A percentile compares a stretch with the other conserved stretches of the same genome.
These are phyloP conservation scores for Acidiella bohemica DNA, from an alignment of 495 filamentous ascomycete species.

Conservation along the genomic window DNA sequence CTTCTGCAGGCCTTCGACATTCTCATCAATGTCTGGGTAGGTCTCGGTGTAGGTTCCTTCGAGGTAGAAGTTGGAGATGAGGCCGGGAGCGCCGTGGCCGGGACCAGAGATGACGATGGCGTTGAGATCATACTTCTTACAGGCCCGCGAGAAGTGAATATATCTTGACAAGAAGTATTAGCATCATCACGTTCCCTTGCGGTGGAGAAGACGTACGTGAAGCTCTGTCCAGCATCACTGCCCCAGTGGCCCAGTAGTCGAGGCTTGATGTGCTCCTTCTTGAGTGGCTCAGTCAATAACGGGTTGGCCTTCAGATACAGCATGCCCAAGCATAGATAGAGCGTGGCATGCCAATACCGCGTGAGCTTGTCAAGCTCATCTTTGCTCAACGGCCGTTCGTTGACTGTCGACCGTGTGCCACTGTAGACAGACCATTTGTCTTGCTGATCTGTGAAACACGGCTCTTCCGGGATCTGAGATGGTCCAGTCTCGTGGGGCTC, in stretches of 20 bases:
- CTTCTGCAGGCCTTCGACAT: slow-evolving; percentile 47
- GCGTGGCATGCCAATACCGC: slow-evolving; percentile 53
- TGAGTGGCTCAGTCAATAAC: slow-evolving; percentile 49
- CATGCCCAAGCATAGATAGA: slow-evolving; percentile 64
- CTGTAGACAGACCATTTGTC: slow-evolving; percentile 16
- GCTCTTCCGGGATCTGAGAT: neutral
- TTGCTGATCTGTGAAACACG: slow-evolving; percentile 8
- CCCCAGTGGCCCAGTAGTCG: slow-evolving; percentile 63
- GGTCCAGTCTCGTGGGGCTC: slow-evolving; percentile 2
- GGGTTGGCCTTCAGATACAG: slow-evolving; percentile 58
- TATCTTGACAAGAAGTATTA: slow-evolving; percentile 27
- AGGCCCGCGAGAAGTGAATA: slow-evolving; percentile 64
- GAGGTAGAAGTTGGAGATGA: slow-evolving; percentile 58
- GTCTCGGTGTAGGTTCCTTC: slow-evolving; percentile 63
- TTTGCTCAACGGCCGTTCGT: slow-evolving; percentile 40
- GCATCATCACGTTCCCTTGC: neutral
- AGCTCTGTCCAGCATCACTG: slow-evolving; percentile 57
- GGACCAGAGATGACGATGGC: slow-evolving; percentile 57
- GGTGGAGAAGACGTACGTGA: slow-evolving; percentile 32
- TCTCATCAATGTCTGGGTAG: slow-evolving; percentile 52
- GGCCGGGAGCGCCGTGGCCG: slow-evolving; percentile 57
- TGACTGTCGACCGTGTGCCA: slow-evolving; percentile 48
- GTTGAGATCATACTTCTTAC: slow-evolving; percentile 61
- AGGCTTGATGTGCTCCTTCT: slow-evolving; percentile 49
- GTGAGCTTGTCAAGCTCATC: slow-evolving; percentile 53